phyloP scores from a whole-genome alignment of 768 basidiomycete species.

The Collybiopsis confluens region DNA sequence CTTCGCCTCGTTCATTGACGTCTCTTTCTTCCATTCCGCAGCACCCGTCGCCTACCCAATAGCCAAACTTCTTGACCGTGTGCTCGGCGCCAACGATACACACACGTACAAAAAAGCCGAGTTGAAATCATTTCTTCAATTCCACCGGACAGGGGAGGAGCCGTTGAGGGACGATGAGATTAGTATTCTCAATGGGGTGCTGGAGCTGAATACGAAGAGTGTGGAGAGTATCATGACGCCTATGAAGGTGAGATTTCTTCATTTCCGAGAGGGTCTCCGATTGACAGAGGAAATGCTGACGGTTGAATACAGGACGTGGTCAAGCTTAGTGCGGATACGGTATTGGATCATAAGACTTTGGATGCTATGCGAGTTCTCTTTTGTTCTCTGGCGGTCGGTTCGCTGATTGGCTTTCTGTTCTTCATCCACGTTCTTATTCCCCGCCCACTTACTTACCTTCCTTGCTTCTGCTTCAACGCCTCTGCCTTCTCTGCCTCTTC shows the following conservation, averaged over 20 bases:
- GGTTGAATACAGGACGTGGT: conserved; percentile 93
- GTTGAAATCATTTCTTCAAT: conserved; percentile 73
- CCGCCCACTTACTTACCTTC: too few species aligned
- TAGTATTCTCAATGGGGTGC: conserved; percentile 72
- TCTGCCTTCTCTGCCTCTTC: too few species aligned
- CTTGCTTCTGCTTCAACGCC: too few species aligned
- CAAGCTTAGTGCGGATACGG: conserved; percentile 69
- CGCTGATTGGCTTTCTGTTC: too few species aligned
- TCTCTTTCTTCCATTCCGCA: conserved; percentile 20
- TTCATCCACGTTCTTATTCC: too few species aligned
- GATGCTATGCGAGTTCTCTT: conserved; percentile 58
- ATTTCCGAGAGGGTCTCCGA: too few species aligned
- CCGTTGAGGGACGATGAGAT: conserved; percentile 81
- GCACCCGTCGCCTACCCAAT: conserved; percentile 82
- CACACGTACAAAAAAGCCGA: conserved; percentile 83
- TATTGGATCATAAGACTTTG: conserved; percentile 75
- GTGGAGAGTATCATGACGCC: conserved; percentile 82
- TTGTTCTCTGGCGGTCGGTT: too few species aligned
- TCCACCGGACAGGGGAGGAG: conserved; percentile 75
- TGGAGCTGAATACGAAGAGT: conserved; percentile 73
- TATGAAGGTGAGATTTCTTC: conserved; percentile 57
- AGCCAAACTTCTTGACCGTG: conserved; percentile 75
- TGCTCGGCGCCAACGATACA: conserved; percentile 70
- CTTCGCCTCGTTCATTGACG: too few species aligned
- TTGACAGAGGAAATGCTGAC: too few species aligned